phyloP scores from a whole-genome alignment of 495 filamentous ascomycete genomes.

The Aspergillus carlsbadensis region DNA sequence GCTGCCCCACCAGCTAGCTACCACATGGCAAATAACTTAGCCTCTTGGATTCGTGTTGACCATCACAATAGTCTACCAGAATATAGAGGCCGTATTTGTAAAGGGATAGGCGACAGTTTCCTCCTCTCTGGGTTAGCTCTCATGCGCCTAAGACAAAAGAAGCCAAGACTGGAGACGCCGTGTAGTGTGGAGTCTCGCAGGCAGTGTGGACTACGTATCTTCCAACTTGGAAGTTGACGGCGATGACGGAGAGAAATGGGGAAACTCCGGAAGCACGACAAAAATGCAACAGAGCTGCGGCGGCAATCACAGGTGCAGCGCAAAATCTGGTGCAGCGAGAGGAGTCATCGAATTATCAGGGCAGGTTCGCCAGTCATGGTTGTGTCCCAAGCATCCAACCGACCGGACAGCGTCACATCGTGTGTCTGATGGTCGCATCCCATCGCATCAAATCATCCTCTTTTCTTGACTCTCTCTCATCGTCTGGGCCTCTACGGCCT shows the following conservation, averaged over 20 bases:
- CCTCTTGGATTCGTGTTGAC: slow-evolving; percentile 1
- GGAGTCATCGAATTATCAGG: background rate
- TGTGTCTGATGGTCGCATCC: slow-evolving; percentile 28
- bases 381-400: slow-evolving; percentile 11
- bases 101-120: no score
- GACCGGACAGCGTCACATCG: slow-evolving; percentile 30
- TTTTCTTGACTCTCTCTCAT: slow-evolving; percentile 4
- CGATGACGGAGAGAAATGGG: slow-evolving; percentile 6
- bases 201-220: no score
- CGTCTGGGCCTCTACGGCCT: slow-evolving; percentile 2
- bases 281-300: background rate
- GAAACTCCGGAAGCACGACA: slow-evolving; percentile 8
- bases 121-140: no score
- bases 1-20: slow-evolving; percentile 9
- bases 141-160: background rate
- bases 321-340: slow-evolving; percentile 1
- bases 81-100: background rate
- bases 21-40: slow-evolving; percentile 15
- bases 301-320: slow-evolving; percentile 5
- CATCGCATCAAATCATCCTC: slow-evolving; percentile 16
- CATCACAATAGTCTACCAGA: background rate
- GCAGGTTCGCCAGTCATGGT: slow-evolving; percentile 9
- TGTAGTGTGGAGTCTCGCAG: slow-evolving; percentile 3
- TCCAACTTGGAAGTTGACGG: background rate
- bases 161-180: slow-evolving; percentile 10